Conservation (phyloP, 2,329 filamentous ascomycete genomes). For the Xylaria polymorpha region DNA sequence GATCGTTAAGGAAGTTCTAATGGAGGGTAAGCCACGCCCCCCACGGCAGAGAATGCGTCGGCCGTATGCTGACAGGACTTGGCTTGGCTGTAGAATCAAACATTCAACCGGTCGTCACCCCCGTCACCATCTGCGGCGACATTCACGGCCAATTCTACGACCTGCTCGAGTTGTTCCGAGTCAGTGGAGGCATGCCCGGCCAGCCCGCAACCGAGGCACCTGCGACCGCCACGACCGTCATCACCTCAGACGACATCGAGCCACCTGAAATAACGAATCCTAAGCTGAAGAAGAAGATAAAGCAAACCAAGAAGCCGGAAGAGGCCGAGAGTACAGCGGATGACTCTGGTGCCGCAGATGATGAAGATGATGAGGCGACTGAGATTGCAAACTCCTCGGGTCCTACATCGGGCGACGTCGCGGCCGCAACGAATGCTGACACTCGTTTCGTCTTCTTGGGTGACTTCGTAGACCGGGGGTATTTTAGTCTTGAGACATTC, state of each 20-base stretch:
- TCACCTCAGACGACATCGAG: constrained; percentile 91
- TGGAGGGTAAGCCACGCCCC: constrained; percentile 78
- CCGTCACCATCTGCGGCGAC: constrained; percentile 96
- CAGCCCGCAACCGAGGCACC: constrained; percentile 77
- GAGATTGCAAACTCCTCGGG: constrained; percentile 51
- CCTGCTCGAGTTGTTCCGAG: constrained; percentile 93
- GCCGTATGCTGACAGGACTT: constrained; percentile 6
- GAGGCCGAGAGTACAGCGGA: constrained; percentile 63
- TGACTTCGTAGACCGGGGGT: constrained; percentile 96
- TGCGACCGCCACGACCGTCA: constrained; percentile 76
- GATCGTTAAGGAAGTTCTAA: constrained; percentile 97
- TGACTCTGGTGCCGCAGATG: constrained; percentile 61
- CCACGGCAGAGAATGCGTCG: not conserved
- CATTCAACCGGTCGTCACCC: constrained; percentile 96
- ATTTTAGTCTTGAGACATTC: constrained; percentile 98
- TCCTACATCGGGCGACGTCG: constrained; percentile 47
- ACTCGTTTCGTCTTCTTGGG: constrained; percentile 74
- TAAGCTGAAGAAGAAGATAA: constrained; percentile 87
- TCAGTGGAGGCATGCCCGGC: constrained; percentile 95
- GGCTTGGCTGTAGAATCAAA: constrained; percentile 79
- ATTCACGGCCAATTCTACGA: constrained; percentile 99
- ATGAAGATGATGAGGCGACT: constrained; percentile 58
- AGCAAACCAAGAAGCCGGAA: constrained; percentile 66
- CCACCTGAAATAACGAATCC: constrained; percentile 91
- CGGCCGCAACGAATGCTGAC: constrained; percentile 54